Evolutionary conservation across 257 asterid genomes (phyloP), one percentile per base, ranked within the genome.

Genomic region (Gentiana straminea): DNA sequence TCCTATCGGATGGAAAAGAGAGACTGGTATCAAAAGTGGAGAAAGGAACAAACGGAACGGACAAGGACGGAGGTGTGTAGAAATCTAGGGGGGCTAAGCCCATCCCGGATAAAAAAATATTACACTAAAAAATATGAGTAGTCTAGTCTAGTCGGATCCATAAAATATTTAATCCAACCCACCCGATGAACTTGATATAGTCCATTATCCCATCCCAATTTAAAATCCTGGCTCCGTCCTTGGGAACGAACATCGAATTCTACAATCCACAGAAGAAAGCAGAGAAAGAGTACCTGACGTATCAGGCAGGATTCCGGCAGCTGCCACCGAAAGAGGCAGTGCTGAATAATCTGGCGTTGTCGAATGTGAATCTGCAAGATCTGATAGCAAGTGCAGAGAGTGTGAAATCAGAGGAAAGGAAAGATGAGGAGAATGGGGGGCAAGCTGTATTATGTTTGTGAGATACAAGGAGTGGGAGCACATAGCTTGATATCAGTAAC

Each of bases 21-120:
- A 71, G 75, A 53, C 69, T 64, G 3, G 88, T 91, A 4, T 81
- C 98, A 3, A 87, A 87, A 65, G 74, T 85, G 1, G 92, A 81
- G 68, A 87, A 91, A 76, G 98, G 98, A 0, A 87, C 98, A 0
- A 87, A 91, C 63, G 98, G 98, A 0, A 91, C 96, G 0, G 98
- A 87, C 55, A 84, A 92, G 24, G 24, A 24, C 24, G 24, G 24
- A 24, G 1, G 24, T 24, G 24, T 24, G 24, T 24, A 24, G 24
- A 24, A 24, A 24, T 24, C 24, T 24, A 24, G 24, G 1, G 24
- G 24, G 24, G 24, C 24, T 24, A 24, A 24, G 24, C 24, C 24
- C 24, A 24, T 1, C 24, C 24, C 24, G 24, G 24, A 24, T 1
- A 24, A 24, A 24, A 24, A 24, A 24, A 24, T 24, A 24, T 24